These are phyloP conservation scores for Blastobotrys elegans DNA, from an alignment of 1,139 yeast genomes.

Conservation along the genomic window DNA sequence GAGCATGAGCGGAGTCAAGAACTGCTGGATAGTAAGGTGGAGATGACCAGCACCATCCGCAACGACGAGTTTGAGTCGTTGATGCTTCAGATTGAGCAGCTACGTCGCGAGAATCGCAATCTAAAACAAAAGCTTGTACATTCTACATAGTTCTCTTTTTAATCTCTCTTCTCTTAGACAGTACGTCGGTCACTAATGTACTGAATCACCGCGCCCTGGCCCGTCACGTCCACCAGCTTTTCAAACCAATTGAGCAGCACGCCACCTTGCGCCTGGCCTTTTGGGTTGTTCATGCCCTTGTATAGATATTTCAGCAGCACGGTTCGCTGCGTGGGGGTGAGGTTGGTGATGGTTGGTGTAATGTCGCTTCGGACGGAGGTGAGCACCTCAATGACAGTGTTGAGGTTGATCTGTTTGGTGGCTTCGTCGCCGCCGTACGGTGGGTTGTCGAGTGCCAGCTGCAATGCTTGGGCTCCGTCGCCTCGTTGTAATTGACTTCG, in stretches of 20 bases:
- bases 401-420: slow-evolving; percentile 47
- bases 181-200: slow-evolving; percentile 82
- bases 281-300: slow-evolving; percentile 72
- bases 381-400: slow-evolving; percentile 67
- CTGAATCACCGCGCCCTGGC: slow-evolving; percentile 85
- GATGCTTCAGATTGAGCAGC: slow-evolving; percentile 15
- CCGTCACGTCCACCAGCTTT: slow-evolving; percentile 75
- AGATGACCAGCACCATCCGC: slow-evolving; percentile 16
- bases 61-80: slow-evolving; percentile 13
- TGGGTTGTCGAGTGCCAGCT: slow-evolving; percentile 59
- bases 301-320: slow-evolving; percentile 79
- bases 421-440: slow-evolving; percentile 74
- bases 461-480: slow-evolving; percentile 61
- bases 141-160: background rate
- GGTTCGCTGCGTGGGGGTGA: slow-evolving; percentile 65
- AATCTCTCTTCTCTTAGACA: slow-evolving; percentile 39
- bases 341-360: slow-evolving; percentile 50
- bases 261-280: slow-evolving; percentile 73
- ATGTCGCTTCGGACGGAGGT: slow-evolving; percentile 72
- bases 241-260: slow-evolving; percentile 87
- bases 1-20: slow-evolving; percentile 25
- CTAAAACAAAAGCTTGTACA: slow-evolving; percentile 3
- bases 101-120: slow-evolving; percentile 14
- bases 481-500: slow-evolving; percentile 69
- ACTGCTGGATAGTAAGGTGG: slow-evolving; percentile 25